Percentiles rank a stretch among this genome's conserved stretches.
These are phyloP conservation scores for Rhodosporidiobolus odoratus DNA, from an alignment of 768 basidiomycete genomes.

Conservation along the genomic window DNA sequence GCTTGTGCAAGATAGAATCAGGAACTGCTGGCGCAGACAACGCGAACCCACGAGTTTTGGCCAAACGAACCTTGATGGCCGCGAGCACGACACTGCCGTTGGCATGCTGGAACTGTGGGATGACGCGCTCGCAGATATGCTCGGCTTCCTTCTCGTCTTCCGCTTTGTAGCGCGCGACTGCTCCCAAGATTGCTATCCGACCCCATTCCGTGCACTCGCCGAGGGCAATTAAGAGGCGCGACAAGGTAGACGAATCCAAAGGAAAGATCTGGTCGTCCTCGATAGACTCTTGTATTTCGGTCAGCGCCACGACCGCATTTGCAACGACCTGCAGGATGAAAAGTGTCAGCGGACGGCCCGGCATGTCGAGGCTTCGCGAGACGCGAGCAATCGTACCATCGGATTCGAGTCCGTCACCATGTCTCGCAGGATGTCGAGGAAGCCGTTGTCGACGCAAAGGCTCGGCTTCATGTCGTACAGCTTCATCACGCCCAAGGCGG, in stretches of 20 bases:
- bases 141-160: slow-evolving; percentile 91
- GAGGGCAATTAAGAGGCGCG: slow-evolving; percentile 85
- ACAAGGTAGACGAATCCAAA: slow-evolving; percentile 76
- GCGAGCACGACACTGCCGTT: slow-evolving; percentile 96
- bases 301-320: slow-evolving; percentile 86
- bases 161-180: slow-evolving; percentile 73
- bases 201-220: slow-evolving; percentile 99
- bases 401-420: slow-evolving; percentile 95
- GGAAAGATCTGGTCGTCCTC: slow-evolving; percentile 58
- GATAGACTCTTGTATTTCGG: slow-evolving; percentile 76
- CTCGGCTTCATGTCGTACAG: slow-evolving; percentile 95
- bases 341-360: background rate
- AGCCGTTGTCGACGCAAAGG: slow-evolving; percentile 89
- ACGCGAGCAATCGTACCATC: slow-evolving; percentile 79
- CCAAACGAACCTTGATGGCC: slow-evolving; percentile 70
- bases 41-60: background rate
- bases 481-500: slow-evolving; percentile 93
- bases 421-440: slow-evolving; percentile 78
- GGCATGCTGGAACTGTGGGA: slow-evolving; percentile 96
- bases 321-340: slow-evolving; percentile 78
- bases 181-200: slow-evolving; percentile 82
- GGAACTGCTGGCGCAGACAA: background rate
- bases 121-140: slow-evolving; percentile 96
- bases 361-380: background rate
- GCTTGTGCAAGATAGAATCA: background rate